A percentile compares a stretch with the other conserved stretches of the same genome.
These are phyloP conservation scores for Pyrenochaeta sp. DNA, from an alignment of 2,329 filamentous ascomycete genomes.

Conservation along the genomic window DNA sequence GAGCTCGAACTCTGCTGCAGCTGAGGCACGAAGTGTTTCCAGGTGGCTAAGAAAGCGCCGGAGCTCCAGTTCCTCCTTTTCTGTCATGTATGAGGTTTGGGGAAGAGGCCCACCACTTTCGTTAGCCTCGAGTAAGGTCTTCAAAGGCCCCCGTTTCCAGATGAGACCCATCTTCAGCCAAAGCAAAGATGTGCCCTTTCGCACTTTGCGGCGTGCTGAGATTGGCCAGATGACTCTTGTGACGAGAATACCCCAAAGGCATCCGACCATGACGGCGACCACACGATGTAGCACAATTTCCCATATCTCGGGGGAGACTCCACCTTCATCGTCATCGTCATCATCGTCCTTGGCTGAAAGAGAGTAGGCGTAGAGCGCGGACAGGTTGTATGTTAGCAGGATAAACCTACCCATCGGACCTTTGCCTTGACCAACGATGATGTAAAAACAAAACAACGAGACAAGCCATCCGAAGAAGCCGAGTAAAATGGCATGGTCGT, in stretches of 20 bases:
- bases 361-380: constrained; percentile 91
- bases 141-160: constrained; percentile 92
- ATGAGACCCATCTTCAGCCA: constrained; percentile 95
- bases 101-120: constrained; percentile 28
- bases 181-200: constrained; percentile 86
- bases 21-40: constrained; percentile 74
- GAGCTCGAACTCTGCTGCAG: constrained; percentile 87
- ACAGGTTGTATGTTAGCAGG: constrained; percentile 94
- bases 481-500: constrained; percentile 77
- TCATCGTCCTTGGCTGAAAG: constrained; percentile 80
- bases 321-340: constrained; percentile 84
- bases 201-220: constrained; percentile 84
- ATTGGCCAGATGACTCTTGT: constrained; percentile 94
- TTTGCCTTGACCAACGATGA: constrained; percentile 83
- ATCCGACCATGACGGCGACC: constrained; percentile 83
- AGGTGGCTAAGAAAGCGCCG: constrained; percentile 79
- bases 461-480: constrained; percentile 83
- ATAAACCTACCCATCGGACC: constrained; percentile 93
- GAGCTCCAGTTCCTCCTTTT: constrained; percentile 86
- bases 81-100: constrained; percentile 75
- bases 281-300: constrained; percentile 90
- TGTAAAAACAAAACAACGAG: constrained; percentile 83
- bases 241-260: constrained; percentile 89
- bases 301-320: constrained; percentile 80
- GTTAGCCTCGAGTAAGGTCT: constrained; percentile 63